phyloP scores from a whole-genome alignment of 2,329 filamentous ascomycete genomes.

The Emergomyces orientalis region DNA sequence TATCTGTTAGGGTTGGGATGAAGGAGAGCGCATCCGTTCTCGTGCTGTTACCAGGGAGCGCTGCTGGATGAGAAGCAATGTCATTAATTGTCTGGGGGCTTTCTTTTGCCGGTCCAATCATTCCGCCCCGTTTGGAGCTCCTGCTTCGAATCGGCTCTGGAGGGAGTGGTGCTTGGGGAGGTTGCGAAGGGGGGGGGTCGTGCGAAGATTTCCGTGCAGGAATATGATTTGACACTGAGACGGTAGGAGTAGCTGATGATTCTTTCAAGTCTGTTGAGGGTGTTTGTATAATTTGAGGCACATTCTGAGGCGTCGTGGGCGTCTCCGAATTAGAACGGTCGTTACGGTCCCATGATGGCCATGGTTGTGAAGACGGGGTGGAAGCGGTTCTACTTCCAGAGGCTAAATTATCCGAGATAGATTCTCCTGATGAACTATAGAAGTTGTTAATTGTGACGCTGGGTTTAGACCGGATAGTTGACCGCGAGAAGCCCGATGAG shows the following conservation, averaged over 20 bases:
- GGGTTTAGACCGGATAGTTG: slow-evolving; percentile 19
- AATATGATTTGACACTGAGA: slow-evolving; percentile 22
- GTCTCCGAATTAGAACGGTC: slow-evolving; percentile 43
- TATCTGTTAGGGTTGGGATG: slow-evolving; percentile 66
- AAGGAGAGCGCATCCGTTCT: slow-evolving; percentile 71
- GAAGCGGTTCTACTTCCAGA: slow-evolving; percentile 24
- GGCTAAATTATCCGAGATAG: slow-evolving; percentile 23
- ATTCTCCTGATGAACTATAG: slow-evolving; percentile 19
- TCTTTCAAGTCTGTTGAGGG: slow-evolving; percentile 17
- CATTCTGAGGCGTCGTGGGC: slow-evolving; percentile 39
- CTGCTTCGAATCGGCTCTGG: slow-evolving; percentile 19
- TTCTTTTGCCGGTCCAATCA: slow-evolving; percentile 26
- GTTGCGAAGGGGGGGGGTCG: slow-evolving; percentile 39
- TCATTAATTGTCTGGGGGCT: slow-evolving; percentile 52
- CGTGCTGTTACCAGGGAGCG: slow-evolving; percentile 58
- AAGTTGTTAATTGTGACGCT: slow-evolving; percentile 20
- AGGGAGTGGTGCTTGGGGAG: slow-evolving; percentile 31
- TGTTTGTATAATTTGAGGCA: slow-evolving; percentile 45
- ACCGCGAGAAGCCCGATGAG: slow-evolving; percentile 41
- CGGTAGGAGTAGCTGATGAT: slow-evolving; percentile 10
- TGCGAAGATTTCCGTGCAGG: slow-evolving; percentile 46
- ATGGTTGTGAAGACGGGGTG: slow-evolving; percentile 37
- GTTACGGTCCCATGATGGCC: slow-evolving; percentile 49
- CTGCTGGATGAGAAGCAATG: slow-evolving; percentile 55
- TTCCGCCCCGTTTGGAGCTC: slow-evolving; percentile 28